Evolutionary conservation across 2,329 filamentous ascomycete species (phyloP).

Genomic region (Epicoccum sorghinum): DNA sequence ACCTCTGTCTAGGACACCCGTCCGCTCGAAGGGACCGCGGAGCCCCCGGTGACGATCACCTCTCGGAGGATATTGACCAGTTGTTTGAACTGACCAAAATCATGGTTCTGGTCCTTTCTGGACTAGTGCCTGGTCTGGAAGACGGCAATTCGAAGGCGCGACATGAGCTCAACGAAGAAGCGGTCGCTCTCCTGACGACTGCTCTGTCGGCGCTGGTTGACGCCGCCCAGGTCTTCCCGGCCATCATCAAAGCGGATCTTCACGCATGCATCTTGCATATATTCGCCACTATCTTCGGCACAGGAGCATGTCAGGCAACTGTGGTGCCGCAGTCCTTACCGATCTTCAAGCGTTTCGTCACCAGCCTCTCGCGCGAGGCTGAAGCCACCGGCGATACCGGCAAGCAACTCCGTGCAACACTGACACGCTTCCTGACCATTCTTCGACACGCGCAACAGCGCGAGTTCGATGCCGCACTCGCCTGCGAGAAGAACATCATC

Average conservation of each 20-base stretch:
- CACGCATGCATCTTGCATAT: slow-evolving; percentile 97
- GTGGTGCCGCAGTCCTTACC: slow-evolving; percentile 90
- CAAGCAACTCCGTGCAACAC: slow-evolving; percentile 78
- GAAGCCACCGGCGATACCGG: slow-evolving; percentile 59
- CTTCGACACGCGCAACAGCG: slow-evolving; percentile 77
- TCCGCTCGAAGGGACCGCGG: slow-evolving; percentile 75
- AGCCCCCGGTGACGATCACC: slow-evolving; percentile 66
- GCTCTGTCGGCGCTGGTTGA: slow-evolving; percentile 89
- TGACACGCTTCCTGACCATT: slow-evolving; percentile 82
- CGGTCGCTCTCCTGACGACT: slow-evolving; percentile 77
- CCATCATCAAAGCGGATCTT: slow-evolving; percentile 94
- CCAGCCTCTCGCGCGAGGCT: slow-evolving; percentile 64
- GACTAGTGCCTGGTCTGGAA: slow-evolving; percentile 81
- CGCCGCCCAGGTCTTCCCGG: slow-evolving; percentile 92
- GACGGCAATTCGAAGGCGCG: slow-evolving; percentile 63
- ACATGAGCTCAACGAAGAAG: slow-evolving; percentile 85
- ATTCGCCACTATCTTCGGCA: slow-evolving; percentile 89
- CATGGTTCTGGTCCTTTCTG: slow-evolving; percentile 89
- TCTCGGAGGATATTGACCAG: slow-evolving; percentile 97
- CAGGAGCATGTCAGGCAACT: slow-evolving; percentile 81
- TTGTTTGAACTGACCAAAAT: slow-evolving; percentile 96
- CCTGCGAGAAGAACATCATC: slow-evolving; percentile 91
- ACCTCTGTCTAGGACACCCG: slow-evolving; percentile 87
- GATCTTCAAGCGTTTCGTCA: slow-evolving; percentile 89
- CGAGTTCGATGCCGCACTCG: slow-evolving; percentile 76